These are phyloP conservation scores for Fomitiporia mediterranea DNA, from an alignment of 1,284 basidiomycete species.

Conservation along the genomic window DNA sequence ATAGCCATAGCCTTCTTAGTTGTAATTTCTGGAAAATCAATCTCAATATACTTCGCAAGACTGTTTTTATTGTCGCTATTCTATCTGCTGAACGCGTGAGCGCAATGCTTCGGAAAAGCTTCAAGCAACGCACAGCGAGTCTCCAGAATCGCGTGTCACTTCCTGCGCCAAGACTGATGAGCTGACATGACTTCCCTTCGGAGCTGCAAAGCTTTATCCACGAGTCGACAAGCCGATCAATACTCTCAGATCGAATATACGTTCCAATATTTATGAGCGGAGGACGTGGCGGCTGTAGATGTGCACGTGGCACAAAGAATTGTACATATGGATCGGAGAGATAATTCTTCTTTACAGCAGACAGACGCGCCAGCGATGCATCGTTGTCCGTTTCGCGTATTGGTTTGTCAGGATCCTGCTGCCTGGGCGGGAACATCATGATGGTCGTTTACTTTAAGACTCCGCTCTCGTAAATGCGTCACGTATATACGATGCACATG, in stretches of 20 bases:
- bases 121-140: slow-evolving; percentile 57
- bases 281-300: slow-evolving; percentile 59
- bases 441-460: too few relatives aligned
- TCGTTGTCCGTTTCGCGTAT: slow-evolving; percentile 71
- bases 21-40: slow-evolving; percentile 88
- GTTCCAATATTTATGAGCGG: slow-evolving; percentile 97
- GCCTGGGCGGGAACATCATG: slow-evolving; percentile 17
- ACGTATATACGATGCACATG: too few relatives aligned
- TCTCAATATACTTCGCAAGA: slow-evolving; percentile 71
- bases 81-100: slow-evolving; percentile 36
- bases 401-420: slow-evolving; percentile 45
- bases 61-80: slow-evolving; percentile 44
- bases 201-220: slow-evolving; percentile 53
- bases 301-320: slow-evolving; percentile 56
- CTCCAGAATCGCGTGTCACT: slow-evolving; percentile 95
- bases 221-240: slow-evolving; percentile 74
- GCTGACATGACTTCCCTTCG: slow-evolving; percentile 56
- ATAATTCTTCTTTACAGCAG: slow-evolving; percentile 74
- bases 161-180: slow-evolving; percentile 87
- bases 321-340: slow-evolving; percentile 68
- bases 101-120: neutral
- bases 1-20: slow-evolving; percentile 82
- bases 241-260: slow-evolving; percentile 74
- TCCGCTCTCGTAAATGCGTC: too few relatives aligned
- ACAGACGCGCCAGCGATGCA: slow-evolving; percentile 73